A percentile compares a stretch with the other conserved stretches of the same genome.
Conservation (phyloP, 148 eudicot genomes). For the Vaccinium corymbosum region DNA sequence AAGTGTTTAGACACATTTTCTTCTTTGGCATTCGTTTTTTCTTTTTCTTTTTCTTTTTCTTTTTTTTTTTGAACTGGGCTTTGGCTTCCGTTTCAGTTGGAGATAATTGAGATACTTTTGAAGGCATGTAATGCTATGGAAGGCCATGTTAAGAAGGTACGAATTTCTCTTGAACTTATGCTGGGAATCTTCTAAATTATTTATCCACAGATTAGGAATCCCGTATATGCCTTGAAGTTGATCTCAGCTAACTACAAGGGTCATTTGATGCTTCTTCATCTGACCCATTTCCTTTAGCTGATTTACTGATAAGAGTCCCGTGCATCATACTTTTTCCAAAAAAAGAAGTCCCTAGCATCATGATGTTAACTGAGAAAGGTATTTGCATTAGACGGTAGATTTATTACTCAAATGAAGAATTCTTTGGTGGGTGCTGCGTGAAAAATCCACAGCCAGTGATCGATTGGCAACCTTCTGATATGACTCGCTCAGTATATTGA, state of each 20-base stretch:
- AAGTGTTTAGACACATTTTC: not conserved
- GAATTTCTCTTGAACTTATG: not conserved
- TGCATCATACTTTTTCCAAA: not conserved
- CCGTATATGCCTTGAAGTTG: not conserved
- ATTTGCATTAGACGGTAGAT: not conserved
- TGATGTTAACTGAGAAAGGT: not conserved
- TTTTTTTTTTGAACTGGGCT: not conserved
- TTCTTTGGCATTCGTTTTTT: slow-evolving; percentile 15
- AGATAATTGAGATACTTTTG: slow-evolving; percentile 56
- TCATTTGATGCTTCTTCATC: not conserved
- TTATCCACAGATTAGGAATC: not conserved
- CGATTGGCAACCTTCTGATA: not conserved
- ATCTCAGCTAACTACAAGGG: not conserved
- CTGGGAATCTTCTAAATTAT: not conserved
- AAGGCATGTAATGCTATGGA: slow-evolving; percentile 61
- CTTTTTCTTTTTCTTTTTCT: no score
- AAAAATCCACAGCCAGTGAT: not conserved
- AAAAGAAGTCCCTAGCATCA: not conserved
- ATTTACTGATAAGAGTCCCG: not conserved
- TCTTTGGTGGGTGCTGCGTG: not conserved
- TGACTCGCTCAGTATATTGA: not conserved
- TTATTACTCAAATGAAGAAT: not conserved
- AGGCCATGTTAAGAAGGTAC: slow-evolving; percentile 45
- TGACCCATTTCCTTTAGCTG: not conserved
- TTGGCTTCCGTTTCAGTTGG: slow-evolving; percentile 45